phyloP scores from a whole-genome alignment of 129 eudicot species.

The Glebionis coronaria region DNA sequence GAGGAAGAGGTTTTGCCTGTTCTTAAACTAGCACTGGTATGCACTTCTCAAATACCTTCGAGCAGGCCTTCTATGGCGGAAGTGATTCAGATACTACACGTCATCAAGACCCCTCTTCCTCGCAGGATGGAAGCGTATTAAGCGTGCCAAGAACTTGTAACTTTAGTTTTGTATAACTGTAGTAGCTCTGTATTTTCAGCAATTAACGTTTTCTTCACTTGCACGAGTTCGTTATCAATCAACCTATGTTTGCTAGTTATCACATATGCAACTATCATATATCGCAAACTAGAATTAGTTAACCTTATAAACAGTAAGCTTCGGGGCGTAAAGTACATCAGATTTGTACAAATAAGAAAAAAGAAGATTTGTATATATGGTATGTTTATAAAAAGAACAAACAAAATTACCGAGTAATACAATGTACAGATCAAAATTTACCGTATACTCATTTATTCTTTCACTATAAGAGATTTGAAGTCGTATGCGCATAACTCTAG shows the following conservation, averaged over 20 bases:
- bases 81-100: slow-evolving; percentile 88
- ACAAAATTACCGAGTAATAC: slow-evolving; percentile 9
- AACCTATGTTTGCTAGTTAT: no score
- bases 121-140: slow-evolving; percentile 47
- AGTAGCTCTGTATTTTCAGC: slow-evolving; percentile 2
- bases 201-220: slow-evolving; percentile 12
- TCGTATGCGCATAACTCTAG: slow-evolving; percentile 10
- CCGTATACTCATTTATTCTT: slow-evolving; percentile 17
- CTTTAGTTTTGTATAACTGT: slow-evolving; percentile 20
- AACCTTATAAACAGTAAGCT: background rate
- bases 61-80: slow-evolving; percentile 97
- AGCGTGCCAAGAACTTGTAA: slow-evolving; percentile 3
- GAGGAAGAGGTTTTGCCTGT: slow-evolving; percentile 94
- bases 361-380: background rate
- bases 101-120: slow-evolving; percentile 75
- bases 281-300: slow-evolving; percentile 1
- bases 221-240: background rate
- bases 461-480: slow-evolving; percentile 16
- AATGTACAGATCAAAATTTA: slow-evolving; percentile 16
- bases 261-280: background rate
- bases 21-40: slow-evolving; percentile 77
- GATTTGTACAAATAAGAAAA: background rate
- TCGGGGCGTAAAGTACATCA: slow-evolving; percentile 3
- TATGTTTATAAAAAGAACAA: slow-evolving; percentile 8
- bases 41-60: slow-evolving; percentile 95